Percentiles rank a stretch among this genome's conserved stretches.
Conservation (phyloP, 331 rosid genomes). For the Saraca asoca region DNA sequence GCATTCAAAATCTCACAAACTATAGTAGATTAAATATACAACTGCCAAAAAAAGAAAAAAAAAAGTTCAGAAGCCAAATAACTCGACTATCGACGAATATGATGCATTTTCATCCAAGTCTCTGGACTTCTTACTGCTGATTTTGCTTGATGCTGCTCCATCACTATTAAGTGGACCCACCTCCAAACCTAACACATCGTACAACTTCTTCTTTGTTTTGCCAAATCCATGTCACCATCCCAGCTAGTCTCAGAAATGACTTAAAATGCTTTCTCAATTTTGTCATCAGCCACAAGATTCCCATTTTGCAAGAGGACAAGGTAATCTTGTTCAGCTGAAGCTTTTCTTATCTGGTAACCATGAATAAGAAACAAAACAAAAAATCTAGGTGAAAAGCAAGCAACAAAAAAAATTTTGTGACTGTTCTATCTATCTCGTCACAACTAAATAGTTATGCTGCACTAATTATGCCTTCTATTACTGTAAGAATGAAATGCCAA, state of each 20-base stretch:
- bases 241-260: constrained; percentile 83
- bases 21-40: constrained; percentile 26
- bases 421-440: background rate
- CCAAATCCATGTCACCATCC: constrained; percentile 74
- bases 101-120: constrained; percentile 80
- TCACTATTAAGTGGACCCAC: constrained; percentile 36
- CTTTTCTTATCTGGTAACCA: constrained; percentile 73
- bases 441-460: background rate
- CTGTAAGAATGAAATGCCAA: constrained; percentile 12
- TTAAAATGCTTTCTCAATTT: constrained; percentile 71
- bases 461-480: constrained; percentile 16
- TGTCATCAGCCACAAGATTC: constrained; percentile 61
- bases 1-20: background rate
- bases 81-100: constrained; percentile 83
- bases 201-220: constrained; percentile 58
- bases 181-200: constrained; percentile 57
- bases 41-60: constrained; percentile 27
- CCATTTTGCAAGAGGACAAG: constrained; percentile 86
- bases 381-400: constrained; percentile 26
- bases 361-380: constrained; percentile 1
- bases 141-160: constrained; percentile 40
- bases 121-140: constrained; percentile 35
- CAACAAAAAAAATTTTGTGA: constrained; percentile 10
- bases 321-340: constrained; percentile 88
- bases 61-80: constrained; percentile 67